Base-by-base conservation (phyloP, 345 rosid species). In the Populus pruinosa region DNA sequence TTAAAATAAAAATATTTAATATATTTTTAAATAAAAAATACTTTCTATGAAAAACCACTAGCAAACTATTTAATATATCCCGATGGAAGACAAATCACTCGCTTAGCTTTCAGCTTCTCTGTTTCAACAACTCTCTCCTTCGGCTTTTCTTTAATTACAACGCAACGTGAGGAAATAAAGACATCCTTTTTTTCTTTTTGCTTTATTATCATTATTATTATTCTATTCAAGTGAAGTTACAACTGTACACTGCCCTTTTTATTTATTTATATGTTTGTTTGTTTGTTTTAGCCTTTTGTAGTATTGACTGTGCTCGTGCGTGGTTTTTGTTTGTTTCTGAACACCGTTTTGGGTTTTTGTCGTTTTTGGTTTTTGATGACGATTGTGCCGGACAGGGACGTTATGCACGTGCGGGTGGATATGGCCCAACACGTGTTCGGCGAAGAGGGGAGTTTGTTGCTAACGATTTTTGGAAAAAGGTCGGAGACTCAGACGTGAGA, bases 331-430 rank as follows among this genome's bases (percentile, higher is more conserved):
- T 80, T 33, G 10, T 21, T 72, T 73, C n/a, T 55, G 72, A 61
- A 74, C 44, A 80, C 83, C 74, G 86, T 87, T 87, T 81, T 27
- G 35, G 50, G 11, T 13, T 18, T 14, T 70, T 76, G 75, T 68
- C 35, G 80, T 55, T 59, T 77, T 74, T 5, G 0, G 12, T 70
- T 78, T 67, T 29, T 27, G 63, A 62, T 69, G 83, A 80, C 73
- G 75, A 67, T 9, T 3, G 36, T 6, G n/a, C 12, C 0, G 44
- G 11, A 8, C 35, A 64, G 66, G 49, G 33, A 21, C 59, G 75
- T 0, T 47, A 77, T 77, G 79, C 89, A 83, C 85, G 87, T 81
- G 83, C 74, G 76, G 70, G 20, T 61, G 1, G 4, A 27, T 47
- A 18, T 18, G 14, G 1, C 73, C 82, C 18, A 20, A 67, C 82